Percentiles rank a stretch among this genome's conserved stretches.
Conservation (phyloP, 495 filamentous ascomycete species). For the Paragyromitra xinjiangensis region DNA sequence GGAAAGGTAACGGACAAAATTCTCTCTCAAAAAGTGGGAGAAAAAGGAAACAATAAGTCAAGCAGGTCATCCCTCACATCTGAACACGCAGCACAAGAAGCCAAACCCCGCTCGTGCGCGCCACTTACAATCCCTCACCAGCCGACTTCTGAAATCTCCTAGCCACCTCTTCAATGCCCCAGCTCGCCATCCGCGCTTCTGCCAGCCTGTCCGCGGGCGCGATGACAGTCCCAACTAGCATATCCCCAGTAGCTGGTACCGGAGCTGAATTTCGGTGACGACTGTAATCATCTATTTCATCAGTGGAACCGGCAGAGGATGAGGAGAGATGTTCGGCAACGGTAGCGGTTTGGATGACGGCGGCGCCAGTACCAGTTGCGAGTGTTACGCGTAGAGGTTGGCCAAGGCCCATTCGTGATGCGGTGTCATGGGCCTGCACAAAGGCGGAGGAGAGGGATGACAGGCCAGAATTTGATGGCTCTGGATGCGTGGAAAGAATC, state of each 20-base stretch:
- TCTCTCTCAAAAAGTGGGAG: not conserved
- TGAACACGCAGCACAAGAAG: not conserved
- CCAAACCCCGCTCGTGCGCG: not conserved
- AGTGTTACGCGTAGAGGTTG: conserved; percentile 52
- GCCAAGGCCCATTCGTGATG: conserved; percentile 56
- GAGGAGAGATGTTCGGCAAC: conserved; percentile 24
- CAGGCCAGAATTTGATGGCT: conserved; percentile 35
- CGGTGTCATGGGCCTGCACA: conserved; percentile 56
- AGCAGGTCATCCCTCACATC: not conserved
- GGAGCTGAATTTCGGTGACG: conserved; percentile 5
- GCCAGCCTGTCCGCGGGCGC: conserved; percentile 53
- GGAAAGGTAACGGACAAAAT: not conserved
- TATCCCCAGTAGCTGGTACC: conserved; percentile 37
- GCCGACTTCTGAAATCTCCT: conserved; percentile 46
- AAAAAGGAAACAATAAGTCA: not conserved
- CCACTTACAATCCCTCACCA: conserved; percentile 28
- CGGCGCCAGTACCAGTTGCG: conserved; percentile 46
- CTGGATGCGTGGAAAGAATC: conserved; percentile 49
- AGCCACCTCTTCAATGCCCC: conserved; percentile 57
- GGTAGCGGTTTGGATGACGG: conserved; percentile 55
- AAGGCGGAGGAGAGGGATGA: conserved; percentile 51
- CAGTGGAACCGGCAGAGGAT: conserved; percentile 10
- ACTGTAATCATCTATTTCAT: conserved; percentile 19
- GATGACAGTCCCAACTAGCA: conserved; percentile 56
- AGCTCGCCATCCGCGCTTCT: conserved; percentile 55